A percentile compares a stretch with the other conserved stretches of the same genome.
phyloP scores from a whole-genome alignment of 176 grass and related monocot species.

The Areca catechu region DNA sequence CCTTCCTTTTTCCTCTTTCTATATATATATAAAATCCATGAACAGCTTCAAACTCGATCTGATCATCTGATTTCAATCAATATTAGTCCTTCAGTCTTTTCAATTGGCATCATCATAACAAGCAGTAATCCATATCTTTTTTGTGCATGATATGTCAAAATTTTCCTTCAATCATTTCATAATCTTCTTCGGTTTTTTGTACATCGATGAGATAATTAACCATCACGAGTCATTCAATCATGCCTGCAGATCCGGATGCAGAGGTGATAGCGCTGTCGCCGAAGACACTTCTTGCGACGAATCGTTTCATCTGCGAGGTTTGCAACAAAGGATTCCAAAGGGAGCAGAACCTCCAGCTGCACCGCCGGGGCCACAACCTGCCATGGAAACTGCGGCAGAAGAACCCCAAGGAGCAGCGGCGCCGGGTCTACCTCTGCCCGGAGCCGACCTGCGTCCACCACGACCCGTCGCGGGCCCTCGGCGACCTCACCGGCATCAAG shows the following conservation, averaged over 20 bases:
- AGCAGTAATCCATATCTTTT: too few relatives aligned
- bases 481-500: constrained; percentile 94
- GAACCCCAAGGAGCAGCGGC: constrained; percentile 70
- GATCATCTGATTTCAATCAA: too few relatives aligned
- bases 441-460: constrained; percentile 97
- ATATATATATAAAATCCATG: too few relatives aligned
- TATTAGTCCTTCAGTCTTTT: too few relatives aligned
- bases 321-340: constrained; percentile 97
- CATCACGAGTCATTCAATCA: too few relatives aligned
- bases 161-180: too few relatives aligned
- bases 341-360: constrained; percentile 98
- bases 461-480: constrained; percentile 73
- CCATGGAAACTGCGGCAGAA: constrained; percentile 98
- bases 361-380: constrained; percentile 94
- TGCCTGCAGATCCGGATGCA: constrained; percentile 66
- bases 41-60: too few relatives aligned
- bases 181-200: too few relatives aligned
- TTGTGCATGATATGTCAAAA: too few relatives aligned
- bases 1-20: too few relatives aligned
- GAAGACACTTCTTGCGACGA: constrained; percentile 71
- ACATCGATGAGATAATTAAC: too few relatives aligned
- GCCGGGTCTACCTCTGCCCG: constrained; percentile 88
- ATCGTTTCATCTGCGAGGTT: constrained; percentile 97
- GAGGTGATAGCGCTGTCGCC: constrained; percentile 97
- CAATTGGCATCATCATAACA: too few relatives aligned